These are phyloP conservation scores for Botryosphaeria dothidea DNA, from an alignment of 2,329 filamentous ascomycete species.

Conservation along the genomic window DNA sequence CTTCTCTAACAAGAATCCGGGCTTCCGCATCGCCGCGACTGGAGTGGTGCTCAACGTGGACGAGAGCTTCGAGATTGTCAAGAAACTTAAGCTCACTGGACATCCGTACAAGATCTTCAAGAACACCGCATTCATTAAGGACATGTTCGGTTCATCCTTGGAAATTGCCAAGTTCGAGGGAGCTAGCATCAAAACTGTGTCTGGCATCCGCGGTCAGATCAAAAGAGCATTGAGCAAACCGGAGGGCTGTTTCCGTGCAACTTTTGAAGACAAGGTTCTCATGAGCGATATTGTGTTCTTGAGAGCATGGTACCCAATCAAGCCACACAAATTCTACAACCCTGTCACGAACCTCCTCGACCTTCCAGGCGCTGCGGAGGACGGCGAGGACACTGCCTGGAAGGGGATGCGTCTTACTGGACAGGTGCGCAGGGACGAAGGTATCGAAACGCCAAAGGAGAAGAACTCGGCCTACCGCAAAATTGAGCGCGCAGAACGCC, in stretches of 20 bases:
- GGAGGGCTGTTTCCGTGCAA: constrained; percentile 93
- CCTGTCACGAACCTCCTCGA: constrained; percentile 90
- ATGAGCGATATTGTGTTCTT: constrained; percentile 97
- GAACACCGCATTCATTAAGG: constrained; percentile 97
- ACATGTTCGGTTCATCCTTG: constrained; percentile 92
- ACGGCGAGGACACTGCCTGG: constrained; percentile 58
- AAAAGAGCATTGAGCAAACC: constrained; percentile 92
- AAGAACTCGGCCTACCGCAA: constrained; percentile 83
- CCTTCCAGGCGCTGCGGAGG: constrained; percentile 32
- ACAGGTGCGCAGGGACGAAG: constrained; percentile 77
- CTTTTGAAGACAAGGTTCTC: constrained; percentile 97
- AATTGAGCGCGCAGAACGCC: constrained; percentile 52
- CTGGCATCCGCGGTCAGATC: constrained; percentile 93
- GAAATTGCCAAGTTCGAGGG: constrained; percentile 99
- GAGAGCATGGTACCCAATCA: constrained; percentile 94
- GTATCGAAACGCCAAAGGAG: constrained; percentile 73
- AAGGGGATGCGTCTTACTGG: constrained; percentile 92
- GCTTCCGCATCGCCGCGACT: constrained; percentile 92
- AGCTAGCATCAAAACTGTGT: constrained; percentile 92
- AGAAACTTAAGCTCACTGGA: constrained; percentile 97
- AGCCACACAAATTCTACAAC: constrained; percentile 95
- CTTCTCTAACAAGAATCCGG: constrained; percentile 78
- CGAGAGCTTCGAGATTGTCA: constrained; percentile 95
- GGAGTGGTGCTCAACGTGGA: constrained; percentile 93
- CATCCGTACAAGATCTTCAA: constrained; percentile 97